Evolutionary conservation across 148 eudicot genomes (phyloP).

Genomic region (Chenopodium album): DNA sequence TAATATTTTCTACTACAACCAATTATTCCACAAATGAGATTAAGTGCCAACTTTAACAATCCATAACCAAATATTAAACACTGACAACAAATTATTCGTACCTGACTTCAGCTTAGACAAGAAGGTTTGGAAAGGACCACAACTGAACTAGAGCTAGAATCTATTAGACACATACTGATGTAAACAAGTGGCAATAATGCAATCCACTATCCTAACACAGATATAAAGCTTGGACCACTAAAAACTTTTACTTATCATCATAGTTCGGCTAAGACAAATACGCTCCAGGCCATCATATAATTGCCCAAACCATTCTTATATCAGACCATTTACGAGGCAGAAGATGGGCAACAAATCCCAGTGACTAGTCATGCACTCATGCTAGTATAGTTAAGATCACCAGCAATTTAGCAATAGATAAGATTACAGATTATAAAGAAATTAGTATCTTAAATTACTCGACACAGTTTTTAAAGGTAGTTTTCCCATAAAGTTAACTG

Average conservation of each 20-base stretch:
- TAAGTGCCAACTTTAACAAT: conserved; percentile 30
- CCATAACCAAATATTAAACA: conserved; percentile 22
- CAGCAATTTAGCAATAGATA: not conserved
- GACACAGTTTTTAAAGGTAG: not conserved
- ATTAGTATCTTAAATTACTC: not conserved
- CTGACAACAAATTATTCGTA: conserved; percentile 9
- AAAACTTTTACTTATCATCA: not conserved
- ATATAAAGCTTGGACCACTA: conserved; percentile 12
- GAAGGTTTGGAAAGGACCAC: conserved; percentile 7
- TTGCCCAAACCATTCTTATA: not conserved
- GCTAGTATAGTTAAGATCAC: not conserved
- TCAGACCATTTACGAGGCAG: not conserved
- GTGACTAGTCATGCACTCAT: not conserved
- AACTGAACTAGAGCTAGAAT: conserved; percentile 23
- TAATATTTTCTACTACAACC: conserved; percentile 4
- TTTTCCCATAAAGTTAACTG: not conserved
- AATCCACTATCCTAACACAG: conserved; percentile 26
- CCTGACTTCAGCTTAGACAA: conserved; percentile 24
- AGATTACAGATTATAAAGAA: not conserved
- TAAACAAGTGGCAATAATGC: conserved; percentile 25
- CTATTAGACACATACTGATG: conserved; percentile 9
- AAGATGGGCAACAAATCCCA: not conserved
- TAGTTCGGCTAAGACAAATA: not conserved
- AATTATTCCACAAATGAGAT: conserved; percentile 24
- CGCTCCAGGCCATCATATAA: not conserved